Evolutionary conservation across 2,329 filamentous ascomycete genomes (phyloP), one percentile per base, ranked within the genome.

Genomic region (Colletotrichum sidae): DNA sequence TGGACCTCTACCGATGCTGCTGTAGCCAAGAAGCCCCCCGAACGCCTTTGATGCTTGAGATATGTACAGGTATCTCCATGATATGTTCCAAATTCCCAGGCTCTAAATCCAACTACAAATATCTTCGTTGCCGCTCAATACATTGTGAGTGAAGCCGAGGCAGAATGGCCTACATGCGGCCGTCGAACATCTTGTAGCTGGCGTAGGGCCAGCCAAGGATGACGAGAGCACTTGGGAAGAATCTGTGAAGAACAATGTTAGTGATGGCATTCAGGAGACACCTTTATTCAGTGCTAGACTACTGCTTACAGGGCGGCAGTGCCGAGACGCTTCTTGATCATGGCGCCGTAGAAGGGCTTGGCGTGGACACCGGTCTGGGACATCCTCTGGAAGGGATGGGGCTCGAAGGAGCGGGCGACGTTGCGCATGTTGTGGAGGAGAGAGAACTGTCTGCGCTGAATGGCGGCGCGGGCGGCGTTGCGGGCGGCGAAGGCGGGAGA

Each of bases 291-390:
- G 8, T 10, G n/a, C 52, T n/a, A 37, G 9, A 33, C 9, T 1
- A 8, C 15, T 56, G 72, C 78, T 68, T 78, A 82, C 79, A 81
- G 66, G 8, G 70, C 67, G 46, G 74, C 70, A 45, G 68, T 68
- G 42, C 55, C 72, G 17, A 75, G 69, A 6, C 75, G 67, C 56
- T 56, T 68, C 70, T 75, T 77, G 52, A 75, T 15, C 54, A 79
- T 73, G 57, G 73, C 75, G 63, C 72, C 73, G 72, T 78, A 82
- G 74, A 81, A 79, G 33, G 73, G 73, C 60, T 75, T 73, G 34
- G 77, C 59, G 34, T 67, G 66, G 41, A 60, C 65, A 13, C 74
- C 55, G 11, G 69, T 63, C 49, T 64, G 54, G 60, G 78, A 74
- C 60, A 79, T 71, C 33, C 77, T 75, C 73, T 77, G 71, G 71